A percentile compares a stretch with the other conserved stretches of the same genome.
Evolutionary conservation across 495 filamentous ascomycete species (phyloP).

Genomic region (Cenococcum geophilum): DNA sequence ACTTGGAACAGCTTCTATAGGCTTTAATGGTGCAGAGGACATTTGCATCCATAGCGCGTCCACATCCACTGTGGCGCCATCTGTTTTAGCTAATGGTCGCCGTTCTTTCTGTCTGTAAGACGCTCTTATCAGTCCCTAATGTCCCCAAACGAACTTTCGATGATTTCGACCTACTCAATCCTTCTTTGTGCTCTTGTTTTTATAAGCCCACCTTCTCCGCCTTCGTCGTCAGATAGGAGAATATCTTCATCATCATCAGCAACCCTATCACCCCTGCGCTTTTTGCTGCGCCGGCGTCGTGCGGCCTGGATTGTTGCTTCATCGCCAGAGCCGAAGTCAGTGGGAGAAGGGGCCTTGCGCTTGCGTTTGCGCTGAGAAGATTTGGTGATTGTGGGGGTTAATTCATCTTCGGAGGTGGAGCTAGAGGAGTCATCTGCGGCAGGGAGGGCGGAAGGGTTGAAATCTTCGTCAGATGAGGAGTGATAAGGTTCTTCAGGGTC

Average conservation of each 20-base stretch:
- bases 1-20: neutral
- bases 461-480: conserved; percentile 32
- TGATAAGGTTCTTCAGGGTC: conserved; percentile 25
- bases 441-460: conserved; percentile 25
- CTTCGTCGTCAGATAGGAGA: conserved; percentile 40
- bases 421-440: conserved; percentile 37
- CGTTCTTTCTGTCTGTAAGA: conserved; percentile 56
- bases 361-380: conserved; percentile 22
- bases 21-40: conserved; percentile 39
- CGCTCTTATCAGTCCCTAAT: conserved; percentile 8
- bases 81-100: conserved; percentile 54
- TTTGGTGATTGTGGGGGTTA: conserved; percentile 35
- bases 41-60: conserved; percentile 81
- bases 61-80: conserved; percentile 79
- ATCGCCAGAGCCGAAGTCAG: conserved; percentile 60
- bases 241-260: conserved; percentile 38
- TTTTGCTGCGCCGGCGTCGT: conserved; percentile 42
- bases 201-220: conserved; percentile 71
- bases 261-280: conserved; percentile 41
- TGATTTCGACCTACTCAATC: conserved; percentile 30
- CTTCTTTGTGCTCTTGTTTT: conserved; percentile 59
- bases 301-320: conserved; percentile 63
- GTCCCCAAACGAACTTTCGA: neutral
- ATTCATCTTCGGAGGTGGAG: conserved; percentile 34
- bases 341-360: conserved; percentile 6